Evolutionary conservation across 2,329 filamentous ascomycete species (phyloP), one percentile per base, ranked within the genome.

Genomic region (Trichoderma pleuroti): DNA sequence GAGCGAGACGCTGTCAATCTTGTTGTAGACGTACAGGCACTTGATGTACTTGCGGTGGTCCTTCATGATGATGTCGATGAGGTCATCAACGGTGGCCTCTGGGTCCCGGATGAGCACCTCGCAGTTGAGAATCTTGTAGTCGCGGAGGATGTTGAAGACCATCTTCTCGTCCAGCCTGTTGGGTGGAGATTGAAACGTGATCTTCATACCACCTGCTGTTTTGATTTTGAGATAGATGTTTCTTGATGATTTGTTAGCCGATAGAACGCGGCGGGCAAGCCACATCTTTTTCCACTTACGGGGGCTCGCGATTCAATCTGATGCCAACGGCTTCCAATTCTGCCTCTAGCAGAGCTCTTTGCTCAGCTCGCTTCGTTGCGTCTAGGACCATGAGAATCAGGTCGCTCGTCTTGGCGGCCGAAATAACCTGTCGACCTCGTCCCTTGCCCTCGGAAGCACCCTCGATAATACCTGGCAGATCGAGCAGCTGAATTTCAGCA

Each of bases 11-110:
- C 90, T 91, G 84, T 99, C 96, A 83, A 99, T 97, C 84, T 99
- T 99, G 91, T 99, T 99, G 90, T 99, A 99, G 36, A 98, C 95
- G 83, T 99, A 99, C 36, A 99, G 87, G 78, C 93, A 91, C 80
- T 86, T 89, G 85, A 99, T 98, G 85, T 99, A 99, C 82, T 97
- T 99, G 78, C 96, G 87, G 85, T 99, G 96, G 79, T 98, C 93
- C 82, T 96, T 97, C 95, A 98, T 98, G 82, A 99, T 98, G 72
- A 98, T 94, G 81, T 99, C 96, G 83, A 99, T 99, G 81, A 99
- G 92, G 82, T 99, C 95, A 83, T 99, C 96, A 42, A 99, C 94
- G 1, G 96, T 98, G 52, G 92, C 93, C 79, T 97, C 90, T 78
- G 99, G 96, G 79, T 99, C 96, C 76, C 96, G 92, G 18, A 99